Evolutionary conservation across 2,329 filamentous ascomycete species (phyloP).

Genomic region (Ophiosphaerella narmari): DNA sequence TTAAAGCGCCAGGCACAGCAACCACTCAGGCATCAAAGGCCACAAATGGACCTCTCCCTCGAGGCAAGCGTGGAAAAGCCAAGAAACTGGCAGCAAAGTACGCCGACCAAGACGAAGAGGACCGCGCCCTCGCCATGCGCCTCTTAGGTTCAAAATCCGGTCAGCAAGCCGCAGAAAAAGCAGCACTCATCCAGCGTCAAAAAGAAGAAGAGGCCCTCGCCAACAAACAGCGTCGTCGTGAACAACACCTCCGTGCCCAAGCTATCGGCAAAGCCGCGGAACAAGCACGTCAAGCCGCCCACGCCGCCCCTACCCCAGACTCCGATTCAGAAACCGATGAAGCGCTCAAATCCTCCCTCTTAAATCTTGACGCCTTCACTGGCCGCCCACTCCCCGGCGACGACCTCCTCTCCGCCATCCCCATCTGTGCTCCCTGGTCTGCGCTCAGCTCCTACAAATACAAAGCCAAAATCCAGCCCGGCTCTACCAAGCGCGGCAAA

Average conservation of each 20-base stretch:
- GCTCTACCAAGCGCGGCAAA: constrained; percentile 89
- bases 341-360: constrained; percentile 50
- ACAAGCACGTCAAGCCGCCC: constrained; percentile 61
- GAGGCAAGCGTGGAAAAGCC: constrained; percentile 79
- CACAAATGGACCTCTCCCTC: constrained; percentile 47
- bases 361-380: constrained; percentile 69
- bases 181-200: constrained; percentile 65
- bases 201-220: constrained; percentile 74
- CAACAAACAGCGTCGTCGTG: constrained; percentile 73
- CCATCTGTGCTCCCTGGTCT: constrained; percentile 67
- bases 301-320: constrained; percentile 32
- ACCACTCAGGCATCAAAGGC: constrained; percentile 35
- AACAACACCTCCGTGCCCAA: constrained; percentile 79
- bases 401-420: constrained; percentile 71
- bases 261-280: constrained; percentile 78
- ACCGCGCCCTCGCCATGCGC: constrained; percentile 79
- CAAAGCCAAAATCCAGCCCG: constrained; percentile 92
- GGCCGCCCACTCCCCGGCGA: constrained; percentile 80
- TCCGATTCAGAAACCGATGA: constrained; percentile 63
- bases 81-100: constrained; percentile 92
- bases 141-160: constrained; percentile 80
- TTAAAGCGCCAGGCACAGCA: constrained; percentile 31
- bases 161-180: constrained; percentile 67
- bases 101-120: constrained; percentile 91
- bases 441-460: constrained; percentile 78